Conservation (phyloP, 2,329 filamentous ascomycete species). For the Aureobasidium vineae region DNA sequence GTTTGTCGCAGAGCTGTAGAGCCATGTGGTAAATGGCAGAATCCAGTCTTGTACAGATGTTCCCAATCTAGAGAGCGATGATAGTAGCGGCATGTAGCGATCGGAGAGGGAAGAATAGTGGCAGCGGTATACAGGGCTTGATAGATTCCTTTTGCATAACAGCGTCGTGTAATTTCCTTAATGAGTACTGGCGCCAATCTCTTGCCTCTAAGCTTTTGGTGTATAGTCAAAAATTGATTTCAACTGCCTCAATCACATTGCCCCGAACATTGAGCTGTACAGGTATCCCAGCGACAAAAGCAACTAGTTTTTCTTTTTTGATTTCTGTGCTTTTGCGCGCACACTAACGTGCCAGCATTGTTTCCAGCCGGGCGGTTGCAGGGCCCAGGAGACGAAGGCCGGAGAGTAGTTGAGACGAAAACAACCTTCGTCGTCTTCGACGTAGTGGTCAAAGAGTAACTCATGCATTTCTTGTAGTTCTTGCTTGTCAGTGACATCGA, state of each 20-base stretch:
- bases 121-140: conserved; percentile 96
- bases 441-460: conserved; percentile 87
- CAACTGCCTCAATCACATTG: conserved; percentile 71
- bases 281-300: conserved; percentile 93
- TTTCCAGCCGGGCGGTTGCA: conserved; percentile 91
- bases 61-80: conserved; percentile 93
- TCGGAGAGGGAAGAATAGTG: conserved; percentile 81
- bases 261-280: conserved; percentile 76
- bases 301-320: conserved; percentile 81
- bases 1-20: conserved; percentile 57
- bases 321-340: conserved; percentile 57
- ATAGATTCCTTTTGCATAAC: conserved; percentile 81
- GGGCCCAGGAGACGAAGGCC: conserved; percentile 85
- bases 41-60: conserved; percentile 91
- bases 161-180: conserved; percentile 92
- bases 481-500: conserved; percentile 75
- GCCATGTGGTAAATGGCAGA: conserved; percentile 78
- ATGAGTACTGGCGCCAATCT: conserved; percentile 90
- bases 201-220: conserved; percentile 95
- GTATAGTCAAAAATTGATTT: conserved; percentile 98
- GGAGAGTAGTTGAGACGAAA: conserved; percentile 96
- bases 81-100: conserved; percentile 92
- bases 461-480: conserved; percentile 88
- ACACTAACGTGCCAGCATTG: conserved; percentile 95
- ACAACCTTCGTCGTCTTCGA: conserved; percentile 94